Base-by-base conservation (phyloP, 2,329 filamentous ascomycete genomes). In the Fusarium cyanostomum region DNA sequence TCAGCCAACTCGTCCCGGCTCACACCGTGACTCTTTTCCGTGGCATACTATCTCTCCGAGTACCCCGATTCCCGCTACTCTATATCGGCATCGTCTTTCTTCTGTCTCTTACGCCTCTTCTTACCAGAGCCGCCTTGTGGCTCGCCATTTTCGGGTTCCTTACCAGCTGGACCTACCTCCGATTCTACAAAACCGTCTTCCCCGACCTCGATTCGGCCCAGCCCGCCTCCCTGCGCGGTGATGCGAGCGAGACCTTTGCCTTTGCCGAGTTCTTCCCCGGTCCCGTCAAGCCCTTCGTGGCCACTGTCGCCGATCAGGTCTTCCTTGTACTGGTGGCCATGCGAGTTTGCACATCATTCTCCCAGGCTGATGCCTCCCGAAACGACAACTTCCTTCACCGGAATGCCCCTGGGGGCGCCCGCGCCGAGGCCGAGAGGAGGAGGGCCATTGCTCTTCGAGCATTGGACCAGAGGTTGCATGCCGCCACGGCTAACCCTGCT, bases 261-360 rank as follows among this genome's bases (percentile, higher is more conserved):
- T 96, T 99, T 75, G 90, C 93, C 65, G 92, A 95, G 71, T 97
- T 99, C 82, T 98, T 98, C 80, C 95, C 95, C 0, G 91, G 90
- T 44, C 87, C 89, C 4, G 80, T 91, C 37, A 94, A 97, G 74
- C 91, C 92, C 0, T 81, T 92, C 12, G 84, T 98, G 37, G 86
- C 89, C 13, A 84, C 87, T 9, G 74, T 96, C n/a, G 85, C 91
- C 10, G 88, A 72, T 31, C 70, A 72, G 45, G 76, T 97, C 24
- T 97, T 94, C 78, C 83, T 84, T 56, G 75, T 90, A 5, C 81
- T 97, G 1, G 89, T 97, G 2, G 82, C 90, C 6, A 74, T 96
- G 72, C 88, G 86, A 67, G 77, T 98, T 43, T 94, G 94, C 79
- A 91, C 87, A 0, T 94, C 95, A 0, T 97, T 98, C 74, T 92